A percentile compares a stretch with the other conserved stretches of the same genome.
phyloP scores from a whole-genome alignment of 768 basidiomycete species.

The Neoboletus brunneissimus region DNA sequence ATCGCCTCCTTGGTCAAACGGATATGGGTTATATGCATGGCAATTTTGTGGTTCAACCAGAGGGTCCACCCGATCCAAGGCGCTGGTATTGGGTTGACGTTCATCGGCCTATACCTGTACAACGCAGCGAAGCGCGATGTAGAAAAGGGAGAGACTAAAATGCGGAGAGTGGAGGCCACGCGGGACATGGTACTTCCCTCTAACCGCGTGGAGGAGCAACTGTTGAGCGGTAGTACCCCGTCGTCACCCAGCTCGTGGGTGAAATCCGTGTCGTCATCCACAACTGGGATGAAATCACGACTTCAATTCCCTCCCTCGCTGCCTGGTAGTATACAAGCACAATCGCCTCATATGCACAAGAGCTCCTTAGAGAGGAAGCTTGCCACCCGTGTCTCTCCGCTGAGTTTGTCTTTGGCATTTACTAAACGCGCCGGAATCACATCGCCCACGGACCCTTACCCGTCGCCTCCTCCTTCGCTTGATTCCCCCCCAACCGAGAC shows the following conservation, averaged over 20 bases:
- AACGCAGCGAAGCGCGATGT: constrained; percentile 92
- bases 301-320: constrained; percentile 7
- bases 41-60: constrained; percentile 96
- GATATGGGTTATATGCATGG: constrained; percentile 96
- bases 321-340: constrained; percentile 1
- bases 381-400: constrained; percentile 16
- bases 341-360: neutral
- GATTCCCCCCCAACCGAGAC: constrained; percentile 23
- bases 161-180: constrained; percentile 72
- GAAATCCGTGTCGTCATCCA: constrained; percentile 13
- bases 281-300: constrained; percentile 28
- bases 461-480: constrained; percentile 44
- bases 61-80: constrained; percentile 79
- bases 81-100: constrained; percentile 87
- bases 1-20: constrained; percentile 98
- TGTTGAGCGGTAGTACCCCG: constrained; percentile 44
- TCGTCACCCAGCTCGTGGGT: constrained; percentile 9
- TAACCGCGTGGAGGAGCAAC: constrained; percentile 56
- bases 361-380: constrained; percentile 19
- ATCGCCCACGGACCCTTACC: constrained; percentile 43
- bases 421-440: constrained; percentile 22
- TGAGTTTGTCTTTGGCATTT: constrained; percentile 17
- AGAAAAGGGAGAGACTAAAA: constrained; percentile 87
- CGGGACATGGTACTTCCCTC: constrained; percentile 67
- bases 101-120: constrained; percentile 91